Evolutionary conservation across 1,284 basidiomycete genomes (phyloP), one percentile per base, ranked within the genome.

Genomic region (Xerocomus cyaneibrunnescens): DNA sequence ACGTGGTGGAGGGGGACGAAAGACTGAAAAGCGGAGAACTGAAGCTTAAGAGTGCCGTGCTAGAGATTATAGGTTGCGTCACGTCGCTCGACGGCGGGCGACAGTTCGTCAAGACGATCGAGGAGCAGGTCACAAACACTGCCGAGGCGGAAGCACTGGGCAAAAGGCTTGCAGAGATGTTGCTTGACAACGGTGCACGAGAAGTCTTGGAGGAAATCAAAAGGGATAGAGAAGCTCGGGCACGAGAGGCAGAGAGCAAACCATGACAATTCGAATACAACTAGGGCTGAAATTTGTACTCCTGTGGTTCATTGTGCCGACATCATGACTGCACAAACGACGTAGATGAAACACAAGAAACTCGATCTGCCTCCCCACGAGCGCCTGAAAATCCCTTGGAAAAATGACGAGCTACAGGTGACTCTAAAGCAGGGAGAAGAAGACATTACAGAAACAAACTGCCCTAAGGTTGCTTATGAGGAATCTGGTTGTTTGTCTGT

Each of bases 181-280:
- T 96, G 54, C 77, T 89, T 34, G 77, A 78, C 9, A 76, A 71
- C 2, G 94, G 94, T 2, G 94, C 88, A 16, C 78, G 76, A 63
- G 79, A 77, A 55, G 90, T 96, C 57, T 65, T 96, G 65, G 85
- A 90, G 25, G 89, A 89, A 50, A 89, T 96, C 61, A 86, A 81
- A 14, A 67, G 67, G 52, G 85, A 92, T 58, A 76, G 89, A 57
- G 79, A 77, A 57, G 74, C 72, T 52, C 75, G 82, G 51, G 79
- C 83, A 45, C 72, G 62, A 22, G 77, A 77, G 58, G 77, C 74
- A 19, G 68, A 64, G 2, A 28, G 21, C 4, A 56, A 56, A 52
- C 65, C 45, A 32, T 49, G 23, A 54, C 39, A 23, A 51, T 46
- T 52, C n/a, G 14, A 21, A 36, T 51, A 65, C 47, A 52, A 38